Base-by-base conservation (phyloP, 352 stramenopile genomes). In the Pythium utonaiense region DNA sequence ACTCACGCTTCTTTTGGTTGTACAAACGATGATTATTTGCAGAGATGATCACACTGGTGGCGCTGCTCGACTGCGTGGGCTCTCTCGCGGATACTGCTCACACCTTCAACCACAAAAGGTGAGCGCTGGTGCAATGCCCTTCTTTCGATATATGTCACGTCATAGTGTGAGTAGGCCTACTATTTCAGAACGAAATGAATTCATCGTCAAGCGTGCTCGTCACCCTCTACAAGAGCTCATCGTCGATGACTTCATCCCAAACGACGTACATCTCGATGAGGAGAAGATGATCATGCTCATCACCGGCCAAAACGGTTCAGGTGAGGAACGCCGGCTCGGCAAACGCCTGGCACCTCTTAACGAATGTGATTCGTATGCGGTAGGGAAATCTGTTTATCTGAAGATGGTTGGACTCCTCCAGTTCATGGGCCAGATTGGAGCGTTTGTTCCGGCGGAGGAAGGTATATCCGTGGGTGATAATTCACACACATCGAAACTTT, bases 341-440 rank as follows among this genome's bases (percentile, higher is more conserved):
- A n/a, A n/a, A n/a, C n/a, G n/a, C n/a, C n/a, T n/a, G n/a, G n/a
- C n/a, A n/a, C n/a, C n/a, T 22, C 42, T 50, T 21, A 25, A 22
- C 40, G 24, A n/a, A n/a, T 38, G 8, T 31, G 24, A 8, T 44
- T 48, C 62, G 48, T n/a, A 28, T 24, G 12, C 16, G 40, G 36
- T 57, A 95, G 86, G 86, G 12, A 96, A 96, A 74, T 96, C 86
- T 7, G 80, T 93, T 16, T 92, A 88, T 62, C 57, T 96, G 57
- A 94, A 92, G 59, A 91, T 88, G 80, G 74, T 94, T 9, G 86
- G 86, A 1, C 60, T 96, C 8, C 49, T 96, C 10, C 84, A 94
- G 54, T 91, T 91, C 59, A 89, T 96, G 80, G 62, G 81, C 33
- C 86, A 96, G 62, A 87, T 96, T 27, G 86, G 86, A 17, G 88